These are phyloP conservation scores for Cercospora citrullina DNA, from an alignment of 2,329 filamentous ascomycete genomes.

Conservation along the genomic window DNA sequence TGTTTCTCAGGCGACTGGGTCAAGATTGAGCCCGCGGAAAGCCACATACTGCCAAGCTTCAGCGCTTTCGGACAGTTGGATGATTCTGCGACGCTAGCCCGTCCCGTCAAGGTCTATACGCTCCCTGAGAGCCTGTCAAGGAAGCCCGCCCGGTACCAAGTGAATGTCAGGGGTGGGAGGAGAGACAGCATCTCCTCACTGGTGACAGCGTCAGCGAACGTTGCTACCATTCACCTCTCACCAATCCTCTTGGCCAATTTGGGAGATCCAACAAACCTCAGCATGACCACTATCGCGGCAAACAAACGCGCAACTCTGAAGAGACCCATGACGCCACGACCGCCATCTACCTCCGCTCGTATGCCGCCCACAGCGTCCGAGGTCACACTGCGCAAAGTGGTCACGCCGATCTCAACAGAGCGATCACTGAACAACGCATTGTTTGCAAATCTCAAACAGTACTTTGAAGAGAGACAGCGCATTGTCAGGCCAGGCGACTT, in stretches of 20 bases:
- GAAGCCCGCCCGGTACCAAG: slow-evolving; percentile 56
- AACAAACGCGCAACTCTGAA: slow-evolving; percentile 44
- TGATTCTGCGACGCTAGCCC: slow-evolving; percentile 69
- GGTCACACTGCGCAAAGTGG: slow-evolving; percentile 83
- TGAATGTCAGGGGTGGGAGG: slow-evolving; percentile 52
- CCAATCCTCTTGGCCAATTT: slow-evolving; percentile 86
- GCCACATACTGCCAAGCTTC: slow-evolving; percentile 67
- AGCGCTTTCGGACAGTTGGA: slow-evolving; percentile 68
- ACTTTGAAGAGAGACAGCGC: slow-evolving; percentile 81
- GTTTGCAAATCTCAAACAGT: slow-evolving; percentile 79
- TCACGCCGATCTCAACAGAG: slow-evolving; percentile 85
- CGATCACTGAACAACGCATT: slow-evolving; percentile 80
- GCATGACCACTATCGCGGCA: slow-evolving; percentile 64
- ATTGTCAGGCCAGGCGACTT: slow-evolving; percentile 85
- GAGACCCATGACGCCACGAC: slow-evolving; percentile 36
- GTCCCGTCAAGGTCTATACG: slow-evolving; percentile 84
- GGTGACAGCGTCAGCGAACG: slow-evolving; percentile 51
- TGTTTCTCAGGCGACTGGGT: slow-evolving; percentile 99
- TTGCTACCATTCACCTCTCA: slow-evolving; percentile 72
- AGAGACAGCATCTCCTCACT: slow-evolving; percentile 57
- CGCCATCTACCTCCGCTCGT: slow-evolving; percentile 43
- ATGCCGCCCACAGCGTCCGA: slow-evolving; percentile 67
- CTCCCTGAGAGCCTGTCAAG: slow-evolving; percentile 70
- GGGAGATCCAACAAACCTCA: slow-evolving; percentile 73
- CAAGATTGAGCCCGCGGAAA: slow-evolving; percentile 73